Conservation (phyloP, 2,329 filamentous ascomycete species). For the Trichoderma breve region DNA sequence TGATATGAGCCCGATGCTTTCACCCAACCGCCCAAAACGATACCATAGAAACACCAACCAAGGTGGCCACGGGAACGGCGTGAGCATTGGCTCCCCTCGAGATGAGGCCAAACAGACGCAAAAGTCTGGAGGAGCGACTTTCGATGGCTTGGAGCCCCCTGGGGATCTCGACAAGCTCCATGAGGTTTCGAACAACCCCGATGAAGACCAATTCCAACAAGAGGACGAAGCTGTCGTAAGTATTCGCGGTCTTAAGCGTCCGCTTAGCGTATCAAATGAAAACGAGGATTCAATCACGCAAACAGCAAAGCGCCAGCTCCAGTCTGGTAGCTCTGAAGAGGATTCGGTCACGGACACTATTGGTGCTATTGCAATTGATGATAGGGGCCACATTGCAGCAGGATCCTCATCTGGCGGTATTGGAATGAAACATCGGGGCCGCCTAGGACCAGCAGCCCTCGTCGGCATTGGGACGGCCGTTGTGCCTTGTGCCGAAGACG, state of each 20-base stretch:
- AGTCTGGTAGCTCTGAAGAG: constrained; percentile 40
- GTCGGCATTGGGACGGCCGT: constrained; percentile 90
- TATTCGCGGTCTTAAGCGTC: constrained; percentile 38
- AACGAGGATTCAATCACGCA: constrained; percentile 9
- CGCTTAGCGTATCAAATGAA: constrained; percentile 22
- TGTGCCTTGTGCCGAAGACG: constrained; percentile 70
- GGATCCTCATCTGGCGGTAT: constrained; percentile 96
- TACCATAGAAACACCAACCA: neutral
- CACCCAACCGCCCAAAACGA: neutral
- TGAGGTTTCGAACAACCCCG: constrained; percentile 12
- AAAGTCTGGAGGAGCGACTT: neutral
- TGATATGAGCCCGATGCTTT: neutral
- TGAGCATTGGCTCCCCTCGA: constrained; percentile 9
- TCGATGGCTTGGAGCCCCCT: neutral
- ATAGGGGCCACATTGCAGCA: constrained; percentile 81
- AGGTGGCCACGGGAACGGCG: neutral
- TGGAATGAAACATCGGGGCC: constrained; percentile 94
- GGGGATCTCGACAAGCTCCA: neutral
- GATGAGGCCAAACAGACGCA: neutral
- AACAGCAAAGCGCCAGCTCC: constrained; percentile 25
- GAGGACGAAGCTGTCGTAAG: neutral
- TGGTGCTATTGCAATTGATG: constrained; percentile 90
- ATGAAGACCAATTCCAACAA: constrained; percentile 10
- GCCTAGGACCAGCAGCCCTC: constrained; percentile 87
- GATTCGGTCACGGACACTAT: constrained; percentile 85